Base-by-base conservation (phyloP, 2,329 filamentous ascomycete genomes). In the Alternaria novae-zelandiae region DNA sequence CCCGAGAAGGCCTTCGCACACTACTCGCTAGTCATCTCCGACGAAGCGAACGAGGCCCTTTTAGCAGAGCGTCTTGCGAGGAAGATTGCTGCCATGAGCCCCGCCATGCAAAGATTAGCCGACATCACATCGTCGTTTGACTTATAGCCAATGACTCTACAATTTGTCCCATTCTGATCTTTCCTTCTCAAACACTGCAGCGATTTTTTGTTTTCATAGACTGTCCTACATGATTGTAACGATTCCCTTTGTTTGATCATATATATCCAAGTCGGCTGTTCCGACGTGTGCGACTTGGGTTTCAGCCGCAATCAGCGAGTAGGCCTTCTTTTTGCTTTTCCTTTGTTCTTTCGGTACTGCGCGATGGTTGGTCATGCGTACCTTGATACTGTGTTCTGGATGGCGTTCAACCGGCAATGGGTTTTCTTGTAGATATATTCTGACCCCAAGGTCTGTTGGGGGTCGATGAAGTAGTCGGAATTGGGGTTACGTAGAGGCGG, bases 1-100 rank as follows among this genome's bases (percentile, higher is more conserved):
- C 76, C 86, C 2, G 89, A 91, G 70, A 94, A 94, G 84, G 81
- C 85, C 3, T 82, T 88, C 51, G 82, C 87, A 13, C 85, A 87
- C 53, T 88, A 87, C 71, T 87, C 91, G 68, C 84, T 94, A n/a
- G 82, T 91, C 28, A 86, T 91, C 25, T 82, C 83, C 1, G 82
- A 86, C 62, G 84, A 86, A 57, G 84, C 70, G 36, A 69, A 71
- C n/a, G 69, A 77, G 30, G 64, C 74, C 45, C 68, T 62, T 30
- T 62, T 76, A 50, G 73, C 77, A 57, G 77, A 78, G 43, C 74
- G 73, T 43, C 73, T 80, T 30, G 73, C 78, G 63, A 74, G 70
- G 63, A 77, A 74, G 64, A 78, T 76, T 51, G 74, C 77, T 10
- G 70, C 72, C 36, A 78, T 79, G 68, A 75, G 76, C 53, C 67